Conservation (phyloP, 2,329 filamentous ascomycete genomes). For the Exophiala bonariae region DNA sequence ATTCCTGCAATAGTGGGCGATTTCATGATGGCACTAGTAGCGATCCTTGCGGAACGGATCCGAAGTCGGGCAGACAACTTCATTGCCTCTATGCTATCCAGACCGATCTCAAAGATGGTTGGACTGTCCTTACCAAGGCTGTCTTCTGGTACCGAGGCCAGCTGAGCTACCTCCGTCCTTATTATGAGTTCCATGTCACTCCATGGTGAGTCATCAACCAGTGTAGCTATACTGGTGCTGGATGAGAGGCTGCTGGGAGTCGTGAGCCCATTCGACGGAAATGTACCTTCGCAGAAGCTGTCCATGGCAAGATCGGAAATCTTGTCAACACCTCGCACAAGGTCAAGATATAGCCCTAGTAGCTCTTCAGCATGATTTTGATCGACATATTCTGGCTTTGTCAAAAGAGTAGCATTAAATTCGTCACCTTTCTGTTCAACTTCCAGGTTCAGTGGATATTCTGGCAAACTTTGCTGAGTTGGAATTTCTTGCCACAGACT, state of each 20-base stretch:
- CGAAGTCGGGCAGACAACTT: conserved; percentile 75
- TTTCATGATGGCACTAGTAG: conserved; percentile 77
- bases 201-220: conserved; percentile 57
- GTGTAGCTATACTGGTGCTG: no score
- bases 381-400: conserved; percentile 50
- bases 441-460: conserved; percentile 79
- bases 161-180: conserved; percentile 60
- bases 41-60: conserved; percentile 58
- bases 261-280: no score
- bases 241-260: no score
- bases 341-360: conserved; percentile 40
- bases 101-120: conserved; percentile 72
- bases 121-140: conserved; percentile 61
- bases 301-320: conserved; percentile 3
- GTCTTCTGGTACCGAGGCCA: conserved; percentile 56
- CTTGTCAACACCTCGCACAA: conserved; percentile 10
- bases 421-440: conserved; percentile 54
- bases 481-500: conserved; percentile 58
- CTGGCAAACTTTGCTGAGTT: conserved; percentile 48
- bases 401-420: conserved; percentile 61
- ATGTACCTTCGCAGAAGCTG: conserved; percentile 5
- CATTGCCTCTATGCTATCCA: conserved; percentile 91
- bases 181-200: conserved; percentile 53
- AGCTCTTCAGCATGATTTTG: conserved; percentile 38
- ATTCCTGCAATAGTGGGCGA: conserved; percentile 68